Conservation (phyloP, 768 basidiomycete genomes). For the Amanita pallidorosea region DNA sequence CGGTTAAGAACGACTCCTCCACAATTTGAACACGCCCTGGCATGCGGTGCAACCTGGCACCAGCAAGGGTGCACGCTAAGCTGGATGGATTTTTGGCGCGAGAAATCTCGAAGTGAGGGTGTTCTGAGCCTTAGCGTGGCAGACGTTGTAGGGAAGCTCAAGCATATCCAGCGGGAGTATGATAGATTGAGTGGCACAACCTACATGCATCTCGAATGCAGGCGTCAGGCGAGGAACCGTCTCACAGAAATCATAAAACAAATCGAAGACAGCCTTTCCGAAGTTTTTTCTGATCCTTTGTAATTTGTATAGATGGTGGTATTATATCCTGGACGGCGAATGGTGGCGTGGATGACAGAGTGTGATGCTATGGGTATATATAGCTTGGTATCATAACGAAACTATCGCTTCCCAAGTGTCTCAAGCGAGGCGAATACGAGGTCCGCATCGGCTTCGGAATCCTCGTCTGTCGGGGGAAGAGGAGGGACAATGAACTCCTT, state of each 20-base stretch:
- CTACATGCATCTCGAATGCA: constrained; percentile 76
- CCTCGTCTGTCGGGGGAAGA: neutral
- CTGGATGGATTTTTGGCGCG: constrained; percentile 76
- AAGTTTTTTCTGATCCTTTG: constrained; percentile 36
- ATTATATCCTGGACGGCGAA: neutral
- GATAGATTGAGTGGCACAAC: constrained; percentile 62
- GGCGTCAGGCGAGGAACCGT: constrained; percentile 42
- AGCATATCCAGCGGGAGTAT: constrained; percentile 53
- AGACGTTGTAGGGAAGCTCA: constrained; percentile 58
- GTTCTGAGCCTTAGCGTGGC: constrained; percentile 50
- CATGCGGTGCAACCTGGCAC: constrained; percentile 62
- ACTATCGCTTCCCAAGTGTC: neutral
- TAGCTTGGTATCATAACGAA: too few relatives aligned
- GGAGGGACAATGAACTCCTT: neutral
- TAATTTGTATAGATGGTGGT: neutral
- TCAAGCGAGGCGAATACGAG: neutral
- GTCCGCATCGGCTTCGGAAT: constrained; percentile 5
- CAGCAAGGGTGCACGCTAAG: constrained; percentile 62
- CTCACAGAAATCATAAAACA: constrained; percentile 45
- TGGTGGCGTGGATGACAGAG: too few relatives aligned
- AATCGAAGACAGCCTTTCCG: constrained; percentile 49
- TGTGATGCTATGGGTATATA: too few relatives aligned
- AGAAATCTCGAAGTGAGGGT: constrained; percentile 52
- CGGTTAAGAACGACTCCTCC: constrained; percentile 44
- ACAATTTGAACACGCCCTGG: constrained; percentile 51